Evolutionary conservation across 768 basidiomycete species (phyloP).

Genomic region (Cystobasidium tubakii): DNA sequence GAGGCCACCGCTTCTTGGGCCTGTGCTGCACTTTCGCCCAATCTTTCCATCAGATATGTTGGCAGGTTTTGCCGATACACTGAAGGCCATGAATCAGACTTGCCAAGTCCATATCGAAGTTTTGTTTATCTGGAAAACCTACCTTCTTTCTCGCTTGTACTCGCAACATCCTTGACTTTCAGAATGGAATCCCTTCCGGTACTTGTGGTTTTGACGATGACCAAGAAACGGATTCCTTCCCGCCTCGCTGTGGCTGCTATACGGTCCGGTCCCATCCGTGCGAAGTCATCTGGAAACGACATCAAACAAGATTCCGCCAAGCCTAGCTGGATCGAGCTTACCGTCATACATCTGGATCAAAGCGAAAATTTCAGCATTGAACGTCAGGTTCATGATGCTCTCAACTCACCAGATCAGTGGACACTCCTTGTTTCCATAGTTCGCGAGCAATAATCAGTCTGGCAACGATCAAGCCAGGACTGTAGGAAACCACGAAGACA

Average conservation of each 20-base stretch:
- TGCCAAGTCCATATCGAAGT: background rate
- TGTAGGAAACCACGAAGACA: slow-evolving; percentile 47
- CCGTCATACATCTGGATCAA: slow-evolving; percentile 43
- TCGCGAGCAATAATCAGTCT: slow-evolving; percentile 46
- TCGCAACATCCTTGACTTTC: slow-evolving; percentile 23
- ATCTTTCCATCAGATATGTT: background rate
- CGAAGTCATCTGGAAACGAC: slow-evolving; percentile 34
- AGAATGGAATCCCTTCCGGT: slow-evolving; percentile 8
- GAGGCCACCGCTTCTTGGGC: background rate
- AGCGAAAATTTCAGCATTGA: background rate
- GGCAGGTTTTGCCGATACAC: slow-evolving; percentile 22
- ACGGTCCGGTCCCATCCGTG: slow-evolving; percentile 43
- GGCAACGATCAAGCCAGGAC: slow-evolving; percentile 42
- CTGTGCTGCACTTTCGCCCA: background rate
- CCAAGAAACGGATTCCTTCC: slow-evolving; percentile 47
- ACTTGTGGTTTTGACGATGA: slow-evolving; percentile 41
- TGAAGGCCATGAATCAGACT: background rate
- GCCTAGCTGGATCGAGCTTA: background rate
- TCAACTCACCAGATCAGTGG: slow-evolving; percentile 45
- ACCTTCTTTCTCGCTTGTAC: slow-evolving; percentile 19
- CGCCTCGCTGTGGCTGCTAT: slow-evolving; percentile 43
- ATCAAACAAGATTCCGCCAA: too few species aligned
- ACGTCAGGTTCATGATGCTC: too few species aligned
- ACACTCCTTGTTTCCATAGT: slow-evolving; percentile 45
- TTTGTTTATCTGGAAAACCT: background rate